Conservation (phyloP, 164 flowering plant species). For the Stephania japonica region DNA sequence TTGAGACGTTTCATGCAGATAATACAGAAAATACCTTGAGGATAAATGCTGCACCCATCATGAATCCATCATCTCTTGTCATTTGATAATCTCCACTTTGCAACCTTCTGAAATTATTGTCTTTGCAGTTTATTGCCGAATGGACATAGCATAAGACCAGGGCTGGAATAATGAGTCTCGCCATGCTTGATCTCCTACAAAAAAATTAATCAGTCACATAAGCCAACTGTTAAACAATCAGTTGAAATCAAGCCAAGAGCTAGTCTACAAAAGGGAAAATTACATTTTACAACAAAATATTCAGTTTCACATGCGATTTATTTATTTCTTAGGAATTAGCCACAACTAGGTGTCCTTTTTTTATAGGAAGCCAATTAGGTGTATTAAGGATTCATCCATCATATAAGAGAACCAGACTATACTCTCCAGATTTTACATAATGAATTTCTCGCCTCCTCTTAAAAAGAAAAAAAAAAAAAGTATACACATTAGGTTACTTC, state of each 20-base stretch:
- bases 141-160: slow-evolving; percentile 16
- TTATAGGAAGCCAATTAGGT: too few relatives aligned
- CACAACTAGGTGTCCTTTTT: too few relatives aligned
- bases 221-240: neutral
- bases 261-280: neutral
- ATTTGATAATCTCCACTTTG: slow-evolving; percentile 14
- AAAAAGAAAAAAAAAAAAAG: too few relatives aligned
- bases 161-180: slow-evolving; percentile 22
- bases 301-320: neutral
- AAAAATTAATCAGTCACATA: neutral
- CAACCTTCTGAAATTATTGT: slow-evolving; percentile 11
- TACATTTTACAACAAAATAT: neutral
- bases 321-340: too few relatives aligned
- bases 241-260: neutral
- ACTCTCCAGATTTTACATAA: too few relatives aligned
- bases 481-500: neutral
- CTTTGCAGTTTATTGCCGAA: slow-evolving; percentile 14
- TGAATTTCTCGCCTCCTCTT: too few relatives aligned
- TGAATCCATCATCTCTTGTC: slow-evolving; percentile 21
- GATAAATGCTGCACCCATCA: slow-evolving; percentile 24
- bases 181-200: slow-evolving; percentile 16
- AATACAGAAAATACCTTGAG: slow-evolving; percentile 17
- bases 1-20: neutral
- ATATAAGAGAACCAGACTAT: neutral
- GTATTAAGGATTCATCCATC: neutral